Evolutionary conservation across 208 protist genomes (phyloP), one percentile per base, ranked within the genome.

Genomic region (Trypanosoma brucei): DNA sequence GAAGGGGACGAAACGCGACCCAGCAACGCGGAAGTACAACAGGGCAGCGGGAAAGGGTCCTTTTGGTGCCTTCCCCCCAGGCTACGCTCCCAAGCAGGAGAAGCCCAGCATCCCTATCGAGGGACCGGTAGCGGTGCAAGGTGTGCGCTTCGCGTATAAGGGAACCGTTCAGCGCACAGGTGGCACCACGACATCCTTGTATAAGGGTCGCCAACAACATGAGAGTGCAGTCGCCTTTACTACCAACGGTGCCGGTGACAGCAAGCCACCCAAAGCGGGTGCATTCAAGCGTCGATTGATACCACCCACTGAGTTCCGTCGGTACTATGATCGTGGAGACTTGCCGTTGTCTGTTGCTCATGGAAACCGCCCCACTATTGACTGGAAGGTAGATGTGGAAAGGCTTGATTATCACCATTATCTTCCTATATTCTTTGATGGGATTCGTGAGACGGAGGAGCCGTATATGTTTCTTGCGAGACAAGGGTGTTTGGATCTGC

Each of bases 331-430:
- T 65, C 89, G 98, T 57, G 98, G 98, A 7, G 98, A 99, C 78
- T 71, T 99, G n/a, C 98, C 98, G 30, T 87, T 99, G 35, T 82
- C 93, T 35, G 81, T 99, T 34, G 81, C 96, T 53, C 98, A 99
- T 72, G 83, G 82, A 42, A 88, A 82, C 61, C 81, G 80, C 9
- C 77, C 83, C 6, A 72, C 75, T n/a, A 75, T 96, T 53, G 83
- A 96, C 45, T 99, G 98, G 98, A 99, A 99, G 78, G 96, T 99
- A 62, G 92, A 98, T 55, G 93, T 98, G 38, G 96, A 99, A 66
- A 95, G 98, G 75, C 85, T 99, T 5, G 98, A 99, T 76, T 99
- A 98, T 75, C 97, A 99, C 72, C 98, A 99, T 81, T 99, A 99
- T 77, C 90, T 99, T 36, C 98, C 98, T 51, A 98, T 99, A 63